Evolutionary conservation across 1,284 basidiomycete genomes (phyloP), one percentile per base, ranked within the genome.

Genomic region (Kwoniella shivajii): DNA sequence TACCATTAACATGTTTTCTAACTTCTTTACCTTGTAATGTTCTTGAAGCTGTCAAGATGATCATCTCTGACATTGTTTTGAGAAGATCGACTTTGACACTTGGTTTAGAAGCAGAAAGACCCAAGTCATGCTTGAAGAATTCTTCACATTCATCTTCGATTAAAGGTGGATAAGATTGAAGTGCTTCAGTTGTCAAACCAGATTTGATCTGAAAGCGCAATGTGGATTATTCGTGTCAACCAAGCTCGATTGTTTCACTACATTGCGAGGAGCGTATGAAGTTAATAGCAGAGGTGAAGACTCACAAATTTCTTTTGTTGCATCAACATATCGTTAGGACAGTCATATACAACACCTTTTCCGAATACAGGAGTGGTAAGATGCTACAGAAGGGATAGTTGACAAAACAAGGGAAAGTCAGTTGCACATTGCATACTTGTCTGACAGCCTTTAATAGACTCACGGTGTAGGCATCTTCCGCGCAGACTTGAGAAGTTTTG

Each of bases 321-420:
- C 95, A 99, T 99, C 75, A 99, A 87, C 50, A 92, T 82, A 54
- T 93, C 88, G 77, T 99, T 99, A 30, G 96, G 95, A 55, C 92
- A 88, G 73, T 98, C 95, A 77, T 99, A 99, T 4, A 98, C 95
- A 44, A 99, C 96, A 52, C 92, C 93, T 74, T 93, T 93, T 53
- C 96, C 96, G 69, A 99, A 99, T 20, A 94, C 86, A 4, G 92
- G 92, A 0, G 90, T 93, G 0, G 91, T 94, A 47, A 94, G 79
- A 72, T 90, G 88, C 89, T 93, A 64, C 39, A 6, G 18, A 2
- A 37, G 46, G 7, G 14, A 6, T 52, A n/a, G n/a, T n/a, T n/a
- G n/a, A n/a, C n/a, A n/a, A n/a, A n/a, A n/a, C n/a, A 9, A 42
- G 18, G n/a, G 6, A 18, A 11, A 38, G 10, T 38, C 18, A 38